These are phyloP conservation scores for Emergomyces orientalis DNA, from an alignment of 2,329 filamentous ascomycete species.

Conservation along the genomic window DNA sequence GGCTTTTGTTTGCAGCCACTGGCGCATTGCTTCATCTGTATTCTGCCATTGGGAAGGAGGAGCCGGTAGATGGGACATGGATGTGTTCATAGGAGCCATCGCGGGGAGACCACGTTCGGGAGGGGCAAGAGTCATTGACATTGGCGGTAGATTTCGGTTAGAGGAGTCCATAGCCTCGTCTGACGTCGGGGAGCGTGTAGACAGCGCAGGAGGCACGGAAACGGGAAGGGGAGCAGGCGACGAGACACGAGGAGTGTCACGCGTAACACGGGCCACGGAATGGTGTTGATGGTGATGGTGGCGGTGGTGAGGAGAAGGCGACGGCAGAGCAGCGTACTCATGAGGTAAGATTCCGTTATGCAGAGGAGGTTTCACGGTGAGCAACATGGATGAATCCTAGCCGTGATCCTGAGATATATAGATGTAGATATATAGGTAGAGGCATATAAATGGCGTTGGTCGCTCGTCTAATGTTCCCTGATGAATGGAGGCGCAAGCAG, in stretches of 20 bases:
- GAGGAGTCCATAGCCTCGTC: slow-evolving; percentile 56
- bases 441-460: neutral
- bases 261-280: slow-evolving; percentile 21
- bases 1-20: slow-evolving; percentile 60
- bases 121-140: slow-evolving; percentile 53
- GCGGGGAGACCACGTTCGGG: slow-evolving; percentile 21
- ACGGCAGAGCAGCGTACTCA: slow-evolving; percentile 37
- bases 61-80: slow-evolving; percentile 42
- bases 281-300: slow-evolving; percentile 15
- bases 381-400: slow-evolving; percentile 36
- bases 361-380: slow-evolving; percentile 42
- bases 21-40: slow-evolving; percentile 60
- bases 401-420: neutral
- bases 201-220: slow-evolving; percentile 21
- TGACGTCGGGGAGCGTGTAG: slow-evolving; percentile 30
- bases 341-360: slow-evolving; percentile 41
- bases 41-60: slow-evolving; percentile 58
- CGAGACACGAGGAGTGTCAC: slow-evolving; percentile 9
- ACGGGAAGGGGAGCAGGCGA: slow-evolving; percentile 15
- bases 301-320: slow-evolving; percentile 28
- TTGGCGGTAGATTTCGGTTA: slow-evolving; percentile 61
- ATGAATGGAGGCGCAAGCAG: neutral
- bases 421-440: neutral
- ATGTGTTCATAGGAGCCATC: slow-evolving; percentile 39
- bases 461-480: neutral